Evolutionary conservation across 805 yeast genomes (phyloP), one percentile per base, ranked within the genome.

Genomic region (Pichia cephalocereana): DNA sequence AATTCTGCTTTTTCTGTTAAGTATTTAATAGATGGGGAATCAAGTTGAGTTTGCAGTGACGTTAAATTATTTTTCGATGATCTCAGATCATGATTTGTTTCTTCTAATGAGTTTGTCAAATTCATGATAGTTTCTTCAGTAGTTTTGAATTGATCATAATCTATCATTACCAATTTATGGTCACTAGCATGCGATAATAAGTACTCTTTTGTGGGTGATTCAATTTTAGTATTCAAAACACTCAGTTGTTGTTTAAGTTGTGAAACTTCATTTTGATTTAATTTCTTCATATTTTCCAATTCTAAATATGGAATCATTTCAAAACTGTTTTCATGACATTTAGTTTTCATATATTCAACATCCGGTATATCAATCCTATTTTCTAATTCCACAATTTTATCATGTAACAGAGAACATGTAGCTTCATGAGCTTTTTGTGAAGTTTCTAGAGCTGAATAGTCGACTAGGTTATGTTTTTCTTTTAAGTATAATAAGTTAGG

Each of bases 321-420:
- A 30, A 11, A 30, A 30, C 32, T 12, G 4, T 11, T 30, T 30
- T 7, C 10, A 30, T 10, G 4, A 30, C 32, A 40, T 8, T 19
- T 8, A 30, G n/a, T 3, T 27, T 47, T 36, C 32, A 50, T 32
- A 34, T 43, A 38, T 12, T 43, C 47, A 14, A 49, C 34, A 30
- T 49, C 43, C 36, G 47, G 45, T 9, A 41, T 32, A 32, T 38
- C 41, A 23, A 48, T 32, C 11, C 34, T 31, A 28, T 40, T 43
- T 17, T 17, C 4, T 17, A 18, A 37, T 14, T 41, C 9, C 6
- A 11, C 18, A 9, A 17, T 43, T 11, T 28, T n/a, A 12, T 28
- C 26, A 4, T 23, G 1, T 23, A 23, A 5, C 26, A 23, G 3
- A 23, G 26, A 23, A 23, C 26, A 23, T 23, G 26, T 23, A 23